Conservation (phyloP, 2,329 filamentous ascomycete genomes). For the Pseudogymnoascus sp. region DNA sequence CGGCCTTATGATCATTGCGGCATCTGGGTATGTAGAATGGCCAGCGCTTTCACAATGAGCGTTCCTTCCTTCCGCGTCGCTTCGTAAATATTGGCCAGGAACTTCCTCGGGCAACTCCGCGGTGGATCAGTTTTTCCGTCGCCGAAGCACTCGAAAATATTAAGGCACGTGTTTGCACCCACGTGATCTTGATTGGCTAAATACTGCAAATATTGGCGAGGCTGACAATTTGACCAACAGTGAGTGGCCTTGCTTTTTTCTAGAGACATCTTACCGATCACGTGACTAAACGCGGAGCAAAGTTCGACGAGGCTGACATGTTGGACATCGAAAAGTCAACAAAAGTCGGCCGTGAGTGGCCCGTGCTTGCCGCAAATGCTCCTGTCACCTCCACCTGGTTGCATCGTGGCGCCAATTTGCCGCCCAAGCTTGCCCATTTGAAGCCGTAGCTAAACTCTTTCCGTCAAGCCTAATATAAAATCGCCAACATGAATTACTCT, state of each 20-base stretch:
- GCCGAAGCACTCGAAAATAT: neutral
- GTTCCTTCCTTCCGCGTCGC: neutral
- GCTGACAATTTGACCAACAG: neutral
- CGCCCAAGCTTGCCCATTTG: neutral
- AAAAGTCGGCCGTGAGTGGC: neutral
- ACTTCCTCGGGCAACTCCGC: slow-evolving; percentile 1
- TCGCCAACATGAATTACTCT: neutral
- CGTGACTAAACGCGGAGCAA: neutral
- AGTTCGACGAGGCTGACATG: neutral
- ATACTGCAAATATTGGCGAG: neutral
- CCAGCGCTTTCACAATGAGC: slow-evolving; percentile 4
- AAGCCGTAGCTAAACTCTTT: neutral
- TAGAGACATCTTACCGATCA: neutral
- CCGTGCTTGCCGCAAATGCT: neutral
- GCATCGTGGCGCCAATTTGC: slow-evolving; percentile 7
- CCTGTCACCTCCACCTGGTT: slow-evolving; percentile 3
- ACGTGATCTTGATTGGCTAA: neutral
- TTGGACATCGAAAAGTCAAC: neutral
- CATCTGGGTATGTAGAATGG: slow-evolving; percentile 8
- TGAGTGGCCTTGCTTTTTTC: neutral
- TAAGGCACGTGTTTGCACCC: neutral
- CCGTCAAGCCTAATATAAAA: neutral
- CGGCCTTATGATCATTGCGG: slow-evolving; percentile 10
- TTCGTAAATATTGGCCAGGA: slow-evolving; percentile 6
- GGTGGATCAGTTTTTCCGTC: neutral